Conservation (phyloP, 805 yeast genomes). For the Cephaloascus fragrans region DNA sequence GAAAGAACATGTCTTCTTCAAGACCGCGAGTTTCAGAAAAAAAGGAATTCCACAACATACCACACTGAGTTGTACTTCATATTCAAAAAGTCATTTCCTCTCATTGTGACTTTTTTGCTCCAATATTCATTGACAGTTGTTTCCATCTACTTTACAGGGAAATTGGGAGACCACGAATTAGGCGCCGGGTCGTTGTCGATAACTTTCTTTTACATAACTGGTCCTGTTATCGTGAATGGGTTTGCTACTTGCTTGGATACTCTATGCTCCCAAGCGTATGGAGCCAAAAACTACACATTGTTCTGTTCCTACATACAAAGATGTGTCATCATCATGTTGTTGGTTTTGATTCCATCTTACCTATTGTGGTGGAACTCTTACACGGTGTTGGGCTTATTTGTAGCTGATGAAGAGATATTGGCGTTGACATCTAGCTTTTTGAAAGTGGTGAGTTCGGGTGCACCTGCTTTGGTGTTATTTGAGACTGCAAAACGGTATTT, state of each 20-base stretch:
- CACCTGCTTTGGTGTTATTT: conserved; percentile 31
- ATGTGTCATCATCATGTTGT: conserved; percentile 10
- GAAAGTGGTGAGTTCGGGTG: conserved; percentile 21
- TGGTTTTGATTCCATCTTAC: not conserved
- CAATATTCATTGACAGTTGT: conserved; percentile 36
- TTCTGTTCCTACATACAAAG: conserved; percentile 32
- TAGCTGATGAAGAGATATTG: conserved; percentile 6
- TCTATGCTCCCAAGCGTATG: conserved; percentile 35
- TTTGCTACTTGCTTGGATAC: conserved; percentile 34
- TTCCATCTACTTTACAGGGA: conserved; percentile 32
- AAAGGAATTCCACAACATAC: not conserved
- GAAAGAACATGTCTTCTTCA: no score
- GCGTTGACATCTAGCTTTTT: conserved; percentile 24
- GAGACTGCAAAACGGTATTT: conserved; percentile 33
- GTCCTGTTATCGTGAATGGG: conserved; percentile 34
- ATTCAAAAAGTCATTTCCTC: conserved; percentile 22
- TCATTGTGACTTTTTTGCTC: conserved; percentile 27
- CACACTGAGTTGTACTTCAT: conserved; percentile 5
- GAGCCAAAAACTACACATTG: conserved; percentile 24
- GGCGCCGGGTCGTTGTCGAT: conserved; percentile 34
- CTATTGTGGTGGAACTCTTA: not conserved
- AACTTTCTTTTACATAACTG: conserved; percentile 34
- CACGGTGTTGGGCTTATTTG: conserved; percentile 4
- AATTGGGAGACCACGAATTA: conserved; percentile 27
- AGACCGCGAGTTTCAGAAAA: no score